Evolutionary conservation across 2,329 filamentous ascomycete species (phyloP), one percentile per base, ranked within the genome.

Genomic region (Cytospora leucostoma): DNA sequence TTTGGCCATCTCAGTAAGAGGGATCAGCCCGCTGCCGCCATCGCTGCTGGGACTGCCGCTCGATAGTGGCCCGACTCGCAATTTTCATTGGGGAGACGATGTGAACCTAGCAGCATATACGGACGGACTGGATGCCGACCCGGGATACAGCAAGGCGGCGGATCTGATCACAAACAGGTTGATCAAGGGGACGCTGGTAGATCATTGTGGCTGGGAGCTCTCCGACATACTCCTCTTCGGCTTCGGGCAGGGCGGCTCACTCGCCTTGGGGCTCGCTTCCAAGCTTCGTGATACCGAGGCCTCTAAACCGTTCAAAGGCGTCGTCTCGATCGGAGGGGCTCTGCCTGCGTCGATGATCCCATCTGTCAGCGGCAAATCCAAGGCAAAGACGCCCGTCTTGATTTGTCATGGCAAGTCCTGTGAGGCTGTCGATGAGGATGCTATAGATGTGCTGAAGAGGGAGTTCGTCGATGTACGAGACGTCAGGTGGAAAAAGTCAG

Each of bases 1-100:
- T 59, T 83, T 88, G 62, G 87, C 87, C 70, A 84, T 97, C 60
- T 84, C 91, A 7, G 79, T 96, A 50, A 89, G 90, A 71, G 93
- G 88, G 0, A 87, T 89, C 0, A 81, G 81, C 32, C 84, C 85
- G 0, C 79, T 96, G 6, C 90, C 91, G 1, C 86, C 91, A 60
- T 82, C 87, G 53, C 76, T 93, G 6, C 81, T 87, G 3, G 87
- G 86, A 34, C 63, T 70, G 7, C 65, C 69, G 13, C 53, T 58
- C 1, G 70, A 67, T 34, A 67, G 54, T 17, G 62, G 66, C 15
- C 69, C 68, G 4, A 70, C 70, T 38, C 68, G 63, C 4, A 75
- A 82, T 61, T 85, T 80, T 67, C 85, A 90, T 75, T 91, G 87
- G 87, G 88, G 88, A 55, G 87, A 91, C 70, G 88, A 90, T 70